These are phyloP conservation scores for Exsudoporus floridanus DNA, from an alignment of 1,284 basidiomycete genomes.

Conservation along the genomic window DNA sequence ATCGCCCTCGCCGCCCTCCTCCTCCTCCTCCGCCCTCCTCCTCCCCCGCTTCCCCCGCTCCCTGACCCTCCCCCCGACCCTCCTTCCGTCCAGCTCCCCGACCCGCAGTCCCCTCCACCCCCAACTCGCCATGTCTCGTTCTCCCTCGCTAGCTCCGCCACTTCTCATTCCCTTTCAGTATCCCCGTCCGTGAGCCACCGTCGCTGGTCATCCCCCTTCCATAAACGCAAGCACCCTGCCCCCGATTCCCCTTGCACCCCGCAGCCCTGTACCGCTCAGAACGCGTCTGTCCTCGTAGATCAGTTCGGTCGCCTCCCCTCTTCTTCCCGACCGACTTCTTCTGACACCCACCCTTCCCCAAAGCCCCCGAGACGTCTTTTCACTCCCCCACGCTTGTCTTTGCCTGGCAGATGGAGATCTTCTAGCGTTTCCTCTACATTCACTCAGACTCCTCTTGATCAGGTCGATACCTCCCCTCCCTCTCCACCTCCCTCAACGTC, in stretches of 20 bases:
- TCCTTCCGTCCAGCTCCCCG: neutral
- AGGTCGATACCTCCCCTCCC: neutral
- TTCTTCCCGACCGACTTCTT: neutral
- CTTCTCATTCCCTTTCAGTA: neutral
- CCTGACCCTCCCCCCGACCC: neutral
- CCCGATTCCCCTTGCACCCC: neutral
- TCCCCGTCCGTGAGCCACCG: neutral
- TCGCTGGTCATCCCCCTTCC: constrained; percentile 18
- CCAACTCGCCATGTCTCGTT: constrained; percentile 21
- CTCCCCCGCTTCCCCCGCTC: neutral
- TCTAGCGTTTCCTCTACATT: neutral
- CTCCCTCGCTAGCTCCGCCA: neutral
- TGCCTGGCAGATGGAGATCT: constrained; percentile 11
- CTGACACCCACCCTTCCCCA: neutral
- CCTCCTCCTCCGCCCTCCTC: neutral
- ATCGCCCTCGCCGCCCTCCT: neutral
- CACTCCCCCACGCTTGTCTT: constrained; percentile 10
- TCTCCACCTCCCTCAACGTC: neutral
- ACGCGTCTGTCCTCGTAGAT: neutral
- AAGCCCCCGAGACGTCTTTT: constrained; percentile 3
- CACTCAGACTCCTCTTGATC: neutral
- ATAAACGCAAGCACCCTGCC: constrained; percentile 1
- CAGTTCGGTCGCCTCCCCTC: constrained; percentile 10
- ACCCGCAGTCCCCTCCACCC: neutral
- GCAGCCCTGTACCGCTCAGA: neutral